Evolutionary conservation across 495 filamentous ascomycete genomes (phyloP).

Genomic region (Aspergillus taichungensis): DNA sequence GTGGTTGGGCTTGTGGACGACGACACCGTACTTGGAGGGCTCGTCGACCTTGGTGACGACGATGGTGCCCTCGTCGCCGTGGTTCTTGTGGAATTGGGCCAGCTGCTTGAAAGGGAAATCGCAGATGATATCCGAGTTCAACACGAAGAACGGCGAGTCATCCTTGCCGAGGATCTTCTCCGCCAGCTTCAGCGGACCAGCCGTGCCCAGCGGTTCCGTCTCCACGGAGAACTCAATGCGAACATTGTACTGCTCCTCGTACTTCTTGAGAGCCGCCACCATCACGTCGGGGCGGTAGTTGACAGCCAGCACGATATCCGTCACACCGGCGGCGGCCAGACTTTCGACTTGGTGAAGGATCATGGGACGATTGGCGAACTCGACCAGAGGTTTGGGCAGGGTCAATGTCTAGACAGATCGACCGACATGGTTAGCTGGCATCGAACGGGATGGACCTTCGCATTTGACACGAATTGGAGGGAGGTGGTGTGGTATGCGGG

Average conservation of each 20-base stretch:
- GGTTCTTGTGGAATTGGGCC: slow-evolving; percentile 75
- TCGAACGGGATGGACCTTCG: background rate
- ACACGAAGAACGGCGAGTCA: slow-evolving; percentile 92
- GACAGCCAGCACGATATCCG: slow-evolving; percentile 94
- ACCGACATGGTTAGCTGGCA: background rate
- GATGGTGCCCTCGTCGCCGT: slow-evolving; percentile 96
- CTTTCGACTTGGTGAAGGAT: slow-evolving; percentile 97
- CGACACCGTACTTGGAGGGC: slow-evolving; percentile 96
- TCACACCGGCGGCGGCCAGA: slow-evolving; percentile 89
- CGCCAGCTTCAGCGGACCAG: slow-evolving; percentile 91
- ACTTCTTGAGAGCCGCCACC: slow-evolving; percentile 71
- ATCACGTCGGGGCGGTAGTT: slow-evolving; percentile 99
- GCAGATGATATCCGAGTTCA: slow-evolving; percentile 98
- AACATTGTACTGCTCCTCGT: slow-evolving; percentile 83
- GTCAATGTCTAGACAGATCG: slow-evolving; percentile 69
- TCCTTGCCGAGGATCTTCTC: slow-evolving; percentile 92
- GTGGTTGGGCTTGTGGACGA: slow-evolving; percentile 95
- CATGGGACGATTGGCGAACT: slow-evolving; percentile 98
- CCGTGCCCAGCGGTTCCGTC: slow-evolving; percentile 89
- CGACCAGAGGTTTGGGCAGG: slow-evolving; percentile 92
- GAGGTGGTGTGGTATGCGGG: slow-evolving; percentile 1
- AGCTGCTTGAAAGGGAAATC: slow-evolving; percentile 93
- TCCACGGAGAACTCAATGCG: slow-evolving; percentile 96
- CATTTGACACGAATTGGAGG: background rate
- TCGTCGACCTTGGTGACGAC: slow-evolving; percentile 99